phyloP scores from a whole-genome alignment of 2,329 filamentous ascomycete genomes.

The Grosmannia clavigera region DNA sequence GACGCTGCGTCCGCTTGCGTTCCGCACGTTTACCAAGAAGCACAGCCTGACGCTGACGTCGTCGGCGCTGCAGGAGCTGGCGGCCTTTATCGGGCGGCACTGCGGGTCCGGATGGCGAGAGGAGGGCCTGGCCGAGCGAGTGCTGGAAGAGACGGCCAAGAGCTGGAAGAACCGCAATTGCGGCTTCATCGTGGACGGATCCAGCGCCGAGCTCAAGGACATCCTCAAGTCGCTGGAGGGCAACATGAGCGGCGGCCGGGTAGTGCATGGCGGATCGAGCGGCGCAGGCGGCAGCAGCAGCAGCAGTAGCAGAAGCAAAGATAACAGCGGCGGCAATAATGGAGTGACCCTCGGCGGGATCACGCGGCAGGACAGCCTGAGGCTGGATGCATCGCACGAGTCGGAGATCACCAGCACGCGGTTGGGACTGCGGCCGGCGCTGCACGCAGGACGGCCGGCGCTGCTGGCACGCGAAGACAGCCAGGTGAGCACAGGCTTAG shows the following conservation, averaged over 20 bases:
- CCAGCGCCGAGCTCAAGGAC: conserved; percentile 59
- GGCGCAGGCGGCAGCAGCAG: conserved; percentile 17
- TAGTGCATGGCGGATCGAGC: conserved; percentile 31
- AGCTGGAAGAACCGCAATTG: conserved; percentile 85
- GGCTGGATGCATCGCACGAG: conserved; percentile 43
- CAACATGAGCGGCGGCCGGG: conserved; percentile 75
- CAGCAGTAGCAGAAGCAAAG: background rate
- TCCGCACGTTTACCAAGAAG: conserved; percentile 94
- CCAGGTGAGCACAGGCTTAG: conserved; percentile 53
- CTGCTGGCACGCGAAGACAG: conserved; percentile 44
- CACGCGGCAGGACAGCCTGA: conserved; percentile 51
- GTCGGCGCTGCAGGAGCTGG: conserved; percentile 70
- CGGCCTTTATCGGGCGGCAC: conserved; percentile 80
- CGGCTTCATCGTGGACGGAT: conserved; percentile 81
- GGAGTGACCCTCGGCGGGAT: conserved; percentile 19
- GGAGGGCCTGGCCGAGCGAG: conserved; percentile 82
- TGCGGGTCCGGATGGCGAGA: conserved; percentile 96
- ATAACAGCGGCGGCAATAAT: background rate
- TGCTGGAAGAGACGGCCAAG: conserved; percentile 82
- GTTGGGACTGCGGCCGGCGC: conserved; percentile 36
- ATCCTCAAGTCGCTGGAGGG: conserved; percentile 78
- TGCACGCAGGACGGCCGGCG: conserved; percentile 7
- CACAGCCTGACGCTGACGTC: conserved; percentile 89
- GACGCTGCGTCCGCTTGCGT: conserved; percentile 78
- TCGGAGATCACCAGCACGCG: conserved; percentile 40